Conservation (phyloP, 2,329 filamentous ascomycete genomes). For the Sclerotinia spermophila region DNA sequence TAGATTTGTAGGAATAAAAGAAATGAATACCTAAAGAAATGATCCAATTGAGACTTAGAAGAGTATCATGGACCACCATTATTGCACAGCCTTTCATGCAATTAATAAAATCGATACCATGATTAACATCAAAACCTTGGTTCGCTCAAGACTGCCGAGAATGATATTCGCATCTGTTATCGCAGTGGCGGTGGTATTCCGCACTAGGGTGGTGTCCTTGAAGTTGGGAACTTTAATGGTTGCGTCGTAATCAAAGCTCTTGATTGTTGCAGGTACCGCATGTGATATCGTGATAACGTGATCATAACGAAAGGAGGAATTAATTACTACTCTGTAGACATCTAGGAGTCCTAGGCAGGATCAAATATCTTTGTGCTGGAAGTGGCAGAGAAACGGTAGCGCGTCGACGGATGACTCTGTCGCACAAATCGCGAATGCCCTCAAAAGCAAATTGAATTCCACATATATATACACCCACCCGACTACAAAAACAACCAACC, state of each 20-base stretch:
- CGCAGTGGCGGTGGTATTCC: neutral
- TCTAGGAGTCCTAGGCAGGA: too few relatives aligned
- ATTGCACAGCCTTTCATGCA: neutral
- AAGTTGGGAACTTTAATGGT: too few relatives aligned
- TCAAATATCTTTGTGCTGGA: neutral
- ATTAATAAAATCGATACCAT: neutral
- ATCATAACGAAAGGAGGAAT: too few relatives aligned
- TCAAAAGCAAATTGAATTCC: neutral
- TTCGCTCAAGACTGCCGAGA: neutral
- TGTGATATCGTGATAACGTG: neutral
- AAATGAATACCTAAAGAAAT: neutral
- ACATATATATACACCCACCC: too few relatives aligned
- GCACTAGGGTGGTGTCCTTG: too few relatives aligned
- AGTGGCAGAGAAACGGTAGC: neutral
- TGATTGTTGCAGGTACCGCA: neutral
- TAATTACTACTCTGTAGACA: neutral
- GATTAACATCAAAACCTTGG: rapidly evolving
- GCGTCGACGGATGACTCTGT: neutral
- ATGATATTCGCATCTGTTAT: too few relatives aligned
- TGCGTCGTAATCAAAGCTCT: neutral
- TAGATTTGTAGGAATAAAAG: neutral
- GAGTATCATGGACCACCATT: neutral
- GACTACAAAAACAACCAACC: too few relatives aligned
- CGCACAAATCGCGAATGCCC: neutral
- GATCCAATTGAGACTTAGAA: neutral